phyloP scores from a whole-genome alignment of 495 filamentous ascomycete species.

The Penicillium chermesinum region DNA sequence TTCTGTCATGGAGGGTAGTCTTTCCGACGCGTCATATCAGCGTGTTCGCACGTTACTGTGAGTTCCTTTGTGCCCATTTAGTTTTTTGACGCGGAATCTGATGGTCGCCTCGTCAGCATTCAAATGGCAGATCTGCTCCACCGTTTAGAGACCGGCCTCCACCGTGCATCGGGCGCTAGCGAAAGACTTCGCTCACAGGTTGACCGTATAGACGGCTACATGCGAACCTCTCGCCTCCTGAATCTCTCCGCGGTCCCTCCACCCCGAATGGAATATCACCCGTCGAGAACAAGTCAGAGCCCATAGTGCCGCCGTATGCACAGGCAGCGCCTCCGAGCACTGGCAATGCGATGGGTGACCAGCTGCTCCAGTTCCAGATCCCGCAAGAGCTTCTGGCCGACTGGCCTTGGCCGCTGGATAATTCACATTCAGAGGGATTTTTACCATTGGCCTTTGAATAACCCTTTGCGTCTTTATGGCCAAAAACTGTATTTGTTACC shows the following conservation, averaged over 20 bases:
- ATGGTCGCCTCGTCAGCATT: constrained; percentile 15
- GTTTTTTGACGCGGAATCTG: neutral
- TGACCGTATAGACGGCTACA: constrained; percentile 45
- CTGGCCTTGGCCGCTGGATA: constrained; percentile 40
- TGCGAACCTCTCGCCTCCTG: constrained; percentile 29
- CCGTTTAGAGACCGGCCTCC: constrained; percentile 38
- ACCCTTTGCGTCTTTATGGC: too few species aligned
- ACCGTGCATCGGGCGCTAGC: constrained; percentile 35
- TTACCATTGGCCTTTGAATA: constrained; percentile 25
- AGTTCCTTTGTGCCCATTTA: neutral
- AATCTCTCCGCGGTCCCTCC: constrained; percentile 12
- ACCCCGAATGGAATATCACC: constrained; percentile 7
- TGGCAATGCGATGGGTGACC: constrained; percentile 11
- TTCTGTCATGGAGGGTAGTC: constrained; percentile 43
- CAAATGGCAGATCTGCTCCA: constrained; percentile 47
- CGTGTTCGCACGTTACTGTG: constrained; percentile 41
- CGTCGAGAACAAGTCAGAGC: constrained; percentile 9
- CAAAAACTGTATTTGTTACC: too few species aligned
- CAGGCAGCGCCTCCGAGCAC: neutral
- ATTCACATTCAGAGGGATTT: constrained; percentile 23
- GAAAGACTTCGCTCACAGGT: constrained; percentile 39
- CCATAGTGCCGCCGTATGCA: constrained; percentile 11
- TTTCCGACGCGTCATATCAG: constrained; percentile 42
- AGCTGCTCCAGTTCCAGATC: constrained; percentile 35
- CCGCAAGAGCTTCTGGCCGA: constrained; percentile 32